These are phyloP conservation scores for Parachaetomium inaequale DNA, from an alignment of 495 filamentous ascomycete species.

Conservation along the genomic window DNA sequence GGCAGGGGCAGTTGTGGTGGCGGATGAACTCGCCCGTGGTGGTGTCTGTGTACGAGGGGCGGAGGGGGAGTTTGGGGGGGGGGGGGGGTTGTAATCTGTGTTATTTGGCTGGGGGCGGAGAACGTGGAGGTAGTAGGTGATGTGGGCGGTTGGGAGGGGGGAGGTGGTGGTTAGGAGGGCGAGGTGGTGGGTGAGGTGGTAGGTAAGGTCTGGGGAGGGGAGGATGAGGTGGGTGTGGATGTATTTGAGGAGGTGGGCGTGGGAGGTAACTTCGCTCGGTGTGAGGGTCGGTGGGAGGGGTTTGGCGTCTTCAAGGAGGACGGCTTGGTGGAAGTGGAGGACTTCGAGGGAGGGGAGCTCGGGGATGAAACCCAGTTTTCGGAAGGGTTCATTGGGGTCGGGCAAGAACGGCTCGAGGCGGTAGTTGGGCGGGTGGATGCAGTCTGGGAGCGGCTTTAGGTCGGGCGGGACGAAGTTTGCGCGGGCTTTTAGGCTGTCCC, in stretches of 20 bases:
- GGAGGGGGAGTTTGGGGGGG: background rate
- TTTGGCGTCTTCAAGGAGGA: slow-evolving; percentile 23
- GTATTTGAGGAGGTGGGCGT: slow-evolving; percentile 19
- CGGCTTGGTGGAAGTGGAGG: slow-evolving; percentile 22
- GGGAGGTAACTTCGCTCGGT: slow-evolving; percentile 6
- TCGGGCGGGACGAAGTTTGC: slow-evolving; percentile 22
- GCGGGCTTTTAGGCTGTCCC: slow-evolving; percentile 21
- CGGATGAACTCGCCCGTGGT: no score
- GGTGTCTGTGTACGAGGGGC: no score
- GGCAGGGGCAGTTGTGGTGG: slow-evolving; percentile 27
- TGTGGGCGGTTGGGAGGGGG: background rate
- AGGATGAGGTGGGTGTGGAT: slow-evolving; percentile 12
- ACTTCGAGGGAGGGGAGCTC: slow-evolving; percentile 24
- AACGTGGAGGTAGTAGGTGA: slow-evolving; percentile 13
- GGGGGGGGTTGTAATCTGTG: no score
- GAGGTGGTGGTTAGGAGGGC: background rate
- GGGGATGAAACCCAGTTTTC: slow-evolving; percentile 17
- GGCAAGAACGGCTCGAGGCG: background rate
- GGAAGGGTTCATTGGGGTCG: background rate
- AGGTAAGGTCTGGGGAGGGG: background rate
- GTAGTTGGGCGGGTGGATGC: background rate
- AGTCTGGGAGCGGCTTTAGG: slow-evolving; percentile 20
- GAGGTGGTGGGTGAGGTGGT: slow-evolving; percentile 7
- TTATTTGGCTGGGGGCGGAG: no score
- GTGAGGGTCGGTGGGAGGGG: slow-evolving; percentile 8